Base-by-base conservation (phyloP, 768 basidiomycete species). In the Boletus patriciae region DNA sequence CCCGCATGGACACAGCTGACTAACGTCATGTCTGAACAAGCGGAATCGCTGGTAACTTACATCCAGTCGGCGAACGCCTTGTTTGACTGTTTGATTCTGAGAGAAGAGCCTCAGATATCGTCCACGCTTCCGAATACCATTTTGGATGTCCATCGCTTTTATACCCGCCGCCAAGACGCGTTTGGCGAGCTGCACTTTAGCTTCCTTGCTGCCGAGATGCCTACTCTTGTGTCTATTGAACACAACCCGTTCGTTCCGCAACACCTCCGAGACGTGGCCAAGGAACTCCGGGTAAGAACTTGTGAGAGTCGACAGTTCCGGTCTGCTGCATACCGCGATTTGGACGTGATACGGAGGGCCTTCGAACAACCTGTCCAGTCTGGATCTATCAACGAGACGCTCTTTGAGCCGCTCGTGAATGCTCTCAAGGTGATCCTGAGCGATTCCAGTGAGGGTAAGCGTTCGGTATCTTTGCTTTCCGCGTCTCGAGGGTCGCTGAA, bases 1-100 rank as follows among this genome's bases (percentile, higher is more conserved):
- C 89, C 88, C 19, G 83, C 85, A 6, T 94, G 90, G 91, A 75
- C 78, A 48, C 73, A 80, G 21, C 81, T 77, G n/a, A 81, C 84
- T 13, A 70, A 72, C 11, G 66, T 76, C 42, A 64, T 72, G 1
- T 62, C 68, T 0, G 65, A 75, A 38, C 76, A 80, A 52, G 73
- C 73, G 0, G 70, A 74, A 25, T 64, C 77, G n/a, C 69, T 80
- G 3, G 75, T 79, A 43, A 75, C 77, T 4, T 83, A 85, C 52
- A 73, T 93, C 29, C 76, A 74, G 37, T 82, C 87, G 8, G 84
- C 86, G 21, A 91, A 88, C 60, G 72, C 73, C 10, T 72, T 92
- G 25, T 88, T 85, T 56, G 78, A 80, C 46, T 77, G 75, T 18
- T 71, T 93, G 21, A 73, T 93, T 25, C 74, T 91, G 25, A 76